Base-by-base conservation (phyloP, 1,139 yeast species). In the Arxiozyma telluris region DNA sequence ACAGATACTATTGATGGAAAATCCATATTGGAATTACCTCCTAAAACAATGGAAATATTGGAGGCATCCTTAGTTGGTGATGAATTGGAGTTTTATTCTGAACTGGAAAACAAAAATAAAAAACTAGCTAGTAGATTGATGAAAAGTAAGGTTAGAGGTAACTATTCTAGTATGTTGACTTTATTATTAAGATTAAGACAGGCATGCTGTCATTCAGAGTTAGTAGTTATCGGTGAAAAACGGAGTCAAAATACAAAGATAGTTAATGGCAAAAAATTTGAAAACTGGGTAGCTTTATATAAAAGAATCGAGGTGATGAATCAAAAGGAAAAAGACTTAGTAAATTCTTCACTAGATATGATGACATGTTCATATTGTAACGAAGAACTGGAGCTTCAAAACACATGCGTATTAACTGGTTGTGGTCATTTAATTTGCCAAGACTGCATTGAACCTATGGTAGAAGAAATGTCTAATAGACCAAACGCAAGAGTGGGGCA, bases 131-230 rank as follows among this genome's bases (percentile, higher is more conserved):
- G 74, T 58, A 75, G 70, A 55, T 54, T 73, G 15, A 57, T 72
- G 54, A 60, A 62, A 34, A 62, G 68, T 25, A 68, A 66, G 46
- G 69, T 66, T 15, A 65, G 61, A 49, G 78, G 79, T 45, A 71
- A 76, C 52, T 82, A 80, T 63, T 77, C 85, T 5, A 78, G 78
- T 55, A 83, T 89, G 54, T 77, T 93, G 61, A 83, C 90, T 0
- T 71, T 91, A 62, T 75, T 93, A 56, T 72, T 91, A 49, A 77
- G 98, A 52, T 75, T 93, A 61, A 77, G 98, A 57, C 98, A 93
- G 70, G 94, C 96, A 1, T 88, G 97, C 66, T 84, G 91, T 62
- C 98, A 93, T 69, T 81, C 84, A 46, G 83, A 79, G 61, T 73
- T 93, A 55, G 93, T 89, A 43, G 80, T 81, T 57, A 74, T 86